Conservation (phyloP, 1,284 basidiomycete species). For the Heliocybe sulcata region DNA sequence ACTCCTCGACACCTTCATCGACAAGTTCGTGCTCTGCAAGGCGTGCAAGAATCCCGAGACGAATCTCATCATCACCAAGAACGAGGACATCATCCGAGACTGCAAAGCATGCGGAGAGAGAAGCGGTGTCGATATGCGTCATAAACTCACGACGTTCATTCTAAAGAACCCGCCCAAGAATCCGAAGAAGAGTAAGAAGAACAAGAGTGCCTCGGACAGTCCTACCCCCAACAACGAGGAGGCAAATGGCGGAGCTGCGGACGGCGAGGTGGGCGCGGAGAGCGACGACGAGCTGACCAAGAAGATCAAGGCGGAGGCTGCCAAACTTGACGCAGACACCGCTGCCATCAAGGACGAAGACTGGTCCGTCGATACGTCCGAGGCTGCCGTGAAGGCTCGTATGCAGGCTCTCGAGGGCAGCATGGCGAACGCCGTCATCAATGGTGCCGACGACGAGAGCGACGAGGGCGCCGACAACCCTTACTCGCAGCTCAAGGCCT, state of each 20-base stretch:
- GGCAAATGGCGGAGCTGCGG: slow-evolving; percentile 41
- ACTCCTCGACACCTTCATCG: slow-evolving; percentile 95
- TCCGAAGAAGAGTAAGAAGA: slow-evolving; percentile 74
- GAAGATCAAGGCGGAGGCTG: slow-evolving; percentile 84
- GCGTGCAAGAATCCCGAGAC: slow-evolving; percentile 99
- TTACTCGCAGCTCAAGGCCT: slow-evolving; percentile 78
- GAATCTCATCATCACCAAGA: slow-evolving; percentile 87
- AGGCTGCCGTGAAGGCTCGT: slow-evolving; percentile 87
- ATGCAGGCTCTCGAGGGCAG: slow-evolving; percentile 71
- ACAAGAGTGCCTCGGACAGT: slow-evolving; percentile 31
- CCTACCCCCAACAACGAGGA: slow-evolving; percentile 28
- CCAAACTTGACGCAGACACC: slow-evolving; percentile 60
- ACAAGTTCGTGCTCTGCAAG: slow-evolving; percentile 96
- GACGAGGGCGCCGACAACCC: slow-evolving; percentile 87
- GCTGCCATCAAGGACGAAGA: slow-evolving; percentile 57
- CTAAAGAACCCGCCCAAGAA: slow-evolving; percentile 95
- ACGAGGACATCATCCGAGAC: slow-evolving; percentile 88
- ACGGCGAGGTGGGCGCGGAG: slow-evolving; percentile 39
- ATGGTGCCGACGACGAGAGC: slow-evolving; percentile 77
- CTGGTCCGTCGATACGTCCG: slow-evolving; percentile 89
- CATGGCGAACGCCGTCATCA: slow-evolving; percentile 39
- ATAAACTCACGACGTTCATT: slow-evolving; percentile 96
- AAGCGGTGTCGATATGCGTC: slow-evolving; percentile 91
- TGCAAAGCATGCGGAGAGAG: slow-evolving; percentile 98
- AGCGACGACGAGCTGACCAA: slow-evolving; percentile 79